phyloP scores from a whole-genome alignment of 1,139 yeast species.

The Zygosaccharomyces pseudobailii region DNA sequence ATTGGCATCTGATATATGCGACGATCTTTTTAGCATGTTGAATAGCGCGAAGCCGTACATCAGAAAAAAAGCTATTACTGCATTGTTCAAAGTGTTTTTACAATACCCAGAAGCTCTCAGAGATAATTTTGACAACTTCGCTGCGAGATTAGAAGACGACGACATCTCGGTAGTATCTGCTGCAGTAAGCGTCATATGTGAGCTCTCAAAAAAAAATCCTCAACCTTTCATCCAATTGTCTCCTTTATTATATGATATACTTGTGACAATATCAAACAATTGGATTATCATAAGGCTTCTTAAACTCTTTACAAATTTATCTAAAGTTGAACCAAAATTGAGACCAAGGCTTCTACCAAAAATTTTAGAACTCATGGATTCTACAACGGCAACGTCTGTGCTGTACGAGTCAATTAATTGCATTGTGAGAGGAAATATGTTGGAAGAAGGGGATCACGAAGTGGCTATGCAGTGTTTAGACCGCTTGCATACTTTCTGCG shows the following conservation, averaged over 20 bases:
- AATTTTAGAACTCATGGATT: conserved; percentile 64
- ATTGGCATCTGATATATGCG: conserved; percentile 80
- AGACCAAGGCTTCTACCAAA: conserved; percentile 78
- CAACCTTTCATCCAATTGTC: conserved; percentile 69
- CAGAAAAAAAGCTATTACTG: conserved; percentile 86
- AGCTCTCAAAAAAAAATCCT: conserved; percentile 82
- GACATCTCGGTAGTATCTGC: conserved; percentile 88
- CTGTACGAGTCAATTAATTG: conserved; percentile 90
- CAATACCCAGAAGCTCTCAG: conserved; percentile 90
- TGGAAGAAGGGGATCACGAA: conserved; percentile 59
- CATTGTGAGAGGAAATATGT: conserved; percentile 78
- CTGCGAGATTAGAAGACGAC: conserved; percentile 70
- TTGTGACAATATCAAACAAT: conserved; percentile 77
- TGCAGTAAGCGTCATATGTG: conserved; percentile 90
- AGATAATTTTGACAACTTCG: conserved; percentile 63
- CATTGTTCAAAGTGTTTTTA: conserved; percentile 83
- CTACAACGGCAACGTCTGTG: conserved; percentile 79
- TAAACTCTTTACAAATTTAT: conserved; percentile 79
- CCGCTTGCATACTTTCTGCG: conserved; percentile 63
- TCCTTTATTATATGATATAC: conserved; percentile 74
- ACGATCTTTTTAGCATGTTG: conserved; percentile 80
- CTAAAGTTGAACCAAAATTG: conserved; percentile 81
- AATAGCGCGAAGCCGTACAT: conserved; percentile 88
- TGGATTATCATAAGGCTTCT: conserved; percentile 90
- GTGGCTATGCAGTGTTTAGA: conserved; percentile 68